A percentile compares a stretch with the other conserved stretches of the same genome.
Evolutionary conservation across 1,284 basidiomycete species (phyloP).

Genomic region (Xanthoconium separans): DNA sequence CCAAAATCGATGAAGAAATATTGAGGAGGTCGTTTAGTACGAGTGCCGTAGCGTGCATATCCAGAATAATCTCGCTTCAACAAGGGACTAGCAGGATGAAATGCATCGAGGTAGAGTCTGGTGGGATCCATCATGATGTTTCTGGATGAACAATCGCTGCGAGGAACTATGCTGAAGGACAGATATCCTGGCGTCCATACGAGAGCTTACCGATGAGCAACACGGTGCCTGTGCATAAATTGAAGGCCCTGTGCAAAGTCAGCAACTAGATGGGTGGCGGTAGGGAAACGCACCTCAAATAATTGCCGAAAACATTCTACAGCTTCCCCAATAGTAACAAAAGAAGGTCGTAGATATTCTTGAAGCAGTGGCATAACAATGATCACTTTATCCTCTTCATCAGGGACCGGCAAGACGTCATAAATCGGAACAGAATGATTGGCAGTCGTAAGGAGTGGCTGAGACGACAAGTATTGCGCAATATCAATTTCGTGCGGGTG

Average conservation of each 20-base stretch:
- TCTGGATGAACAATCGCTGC: conserved; percentile 16
- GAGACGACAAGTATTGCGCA: conserved; percentile 18
- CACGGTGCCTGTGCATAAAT: conserved; percentile 11
- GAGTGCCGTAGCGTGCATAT: conserved; percentile 17
- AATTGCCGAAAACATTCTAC: background rate
- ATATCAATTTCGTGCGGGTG: conserved; percentile 31
- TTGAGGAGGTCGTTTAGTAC: conserved; percentile 32
- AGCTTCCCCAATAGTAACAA: conserved; percentile 25
- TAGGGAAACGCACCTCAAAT: background rate
- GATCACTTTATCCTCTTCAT: conserved; percentile 15
- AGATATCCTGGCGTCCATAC: fast-evolving
- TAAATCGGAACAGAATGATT: conserved; percentile 39
- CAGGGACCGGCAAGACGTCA: conserved; percentile 23
- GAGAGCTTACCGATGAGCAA: conserved; percentile 17
- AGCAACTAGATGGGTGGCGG: background rate
- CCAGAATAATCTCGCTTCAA: conserved; percentile 24
- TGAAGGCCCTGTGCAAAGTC: conserved; percentile 16
- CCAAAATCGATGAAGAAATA: conserved; percentile 44
- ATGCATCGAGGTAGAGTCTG: conserved; percentile 26
- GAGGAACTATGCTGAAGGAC: background rate
- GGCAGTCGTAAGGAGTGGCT: conserved; percentile 7
- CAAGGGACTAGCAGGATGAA: conserved; percentile 22
- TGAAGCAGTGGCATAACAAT: conserved; percentile 35
- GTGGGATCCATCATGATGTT: conserved; percentile 41
- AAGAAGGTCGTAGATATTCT: conserved; percentile 19